These are phyloP conservation scores for Macrophomina phaseolina DNA, from an alignment of 2,329 filamentous ascomycete species.

Conservation along the genomic window DNA sequence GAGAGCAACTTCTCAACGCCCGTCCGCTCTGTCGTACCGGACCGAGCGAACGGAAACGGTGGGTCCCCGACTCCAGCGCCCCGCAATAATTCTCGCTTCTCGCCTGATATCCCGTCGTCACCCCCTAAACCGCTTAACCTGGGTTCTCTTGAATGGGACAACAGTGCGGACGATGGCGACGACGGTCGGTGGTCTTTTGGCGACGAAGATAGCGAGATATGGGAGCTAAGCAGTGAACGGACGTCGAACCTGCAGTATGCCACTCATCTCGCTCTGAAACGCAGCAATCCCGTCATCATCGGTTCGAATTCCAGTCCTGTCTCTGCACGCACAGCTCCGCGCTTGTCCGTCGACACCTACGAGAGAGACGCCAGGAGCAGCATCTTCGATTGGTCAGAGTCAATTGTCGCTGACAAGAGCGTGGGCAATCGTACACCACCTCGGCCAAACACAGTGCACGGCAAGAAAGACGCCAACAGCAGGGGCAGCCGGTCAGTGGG, in stretches of 20 bases:
- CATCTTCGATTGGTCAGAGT: constrained; percentile 80
- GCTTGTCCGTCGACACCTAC: constrained; percentile 36
- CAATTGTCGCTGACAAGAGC: constrained; percentile 62
- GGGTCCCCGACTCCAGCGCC: constrained; percentile 42
- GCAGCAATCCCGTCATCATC: constrained; percentile 40
- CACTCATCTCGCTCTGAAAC: constrained; percentile 41
- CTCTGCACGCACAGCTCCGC: neutral
- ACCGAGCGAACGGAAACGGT: constrained; percentile 43
- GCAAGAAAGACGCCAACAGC: constrained; percentile 73
- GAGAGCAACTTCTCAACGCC: constrained; percentile 55
- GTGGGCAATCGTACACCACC: constrained; percentile 64
- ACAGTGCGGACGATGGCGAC: constrained; percentile 44
- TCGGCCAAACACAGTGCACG: constrained; percentile 76
- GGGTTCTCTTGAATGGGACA: constrained; percentile 49
- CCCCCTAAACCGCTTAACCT: constrained; percentile 51
- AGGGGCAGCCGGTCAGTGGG: constrained; percentile 71
- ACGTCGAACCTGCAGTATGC: constrained; percentile 38
- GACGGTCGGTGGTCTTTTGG: constrained; percentile 51
- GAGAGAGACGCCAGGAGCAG: constrained; percentile 63
- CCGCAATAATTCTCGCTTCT: constrained; percentile 45
- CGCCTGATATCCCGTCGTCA: constrained; percentile 50
- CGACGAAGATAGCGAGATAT: constrained; percentile 42
- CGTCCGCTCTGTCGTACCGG: constrained; percentile 44
- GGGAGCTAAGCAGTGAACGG: constrained; percentile 46
- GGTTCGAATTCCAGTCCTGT: constrained; percentile 40